phyloP scores from a whole-genome alignment of 345 rosid species.

The Pistacia integerrima region DNA sequence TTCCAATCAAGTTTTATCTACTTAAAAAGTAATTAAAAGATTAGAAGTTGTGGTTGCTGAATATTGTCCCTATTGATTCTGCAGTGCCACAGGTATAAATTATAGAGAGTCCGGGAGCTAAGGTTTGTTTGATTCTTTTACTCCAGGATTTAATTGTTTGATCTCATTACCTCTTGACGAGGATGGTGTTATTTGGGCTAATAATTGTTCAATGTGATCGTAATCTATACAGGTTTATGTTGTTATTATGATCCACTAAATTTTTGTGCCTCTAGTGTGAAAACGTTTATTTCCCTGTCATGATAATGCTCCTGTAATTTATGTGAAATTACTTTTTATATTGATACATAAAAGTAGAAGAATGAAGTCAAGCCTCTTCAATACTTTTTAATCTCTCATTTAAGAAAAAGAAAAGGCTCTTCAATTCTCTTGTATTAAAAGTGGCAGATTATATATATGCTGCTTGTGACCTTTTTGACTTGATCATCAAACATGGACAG shows the following conservation, averaged over 20 bases:
- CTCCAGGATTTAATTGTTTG: slow-evolving; percentile 9
- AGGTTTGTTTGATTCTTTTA: slow-evolving; percentile 48
- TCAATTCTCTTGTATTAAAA: not conserved
- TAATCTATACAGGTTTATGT: not conserved
- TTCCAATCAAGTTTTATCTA: slow-evolving; percentile 9
- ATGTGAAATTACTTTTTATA: not conserved
- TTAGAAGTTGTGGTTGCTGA: slow-evolving; percentile 33
- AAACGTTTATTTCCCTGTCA: not conserved
- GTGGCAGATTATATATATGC: not conserved
- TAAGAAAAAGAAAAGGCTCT: not conserved
- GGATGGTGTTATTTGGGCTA: not conserved
- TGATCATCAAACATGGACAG: not conserved
- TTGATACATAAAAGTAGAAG: not conserved
- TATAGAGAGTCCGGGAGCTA: slow-evolving; percentile 98
- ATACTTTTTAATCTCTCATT: too few species aligned
- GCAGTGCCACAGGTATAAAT: slow-evolving; percentile 83
- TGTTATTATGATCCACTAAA: not conserved
- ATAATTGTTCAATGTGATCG: not conserved
- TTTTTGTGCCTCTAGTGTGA: not conserved
- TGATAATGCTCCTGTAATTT: not conserved
- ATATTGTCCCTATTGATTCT: slow-evolving; percentile 37
- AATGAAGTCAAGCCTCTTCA: not conserved
- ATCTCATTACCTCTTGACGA: not conserved
- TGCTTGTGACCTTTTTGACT: not conserved
- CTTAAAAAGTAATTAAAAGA: slow-evolving; percentile 5